Conservation (phyloP, 2,329 filamentous ascomycete species). For the Myriosclerotinia scirpicola region DNA sequence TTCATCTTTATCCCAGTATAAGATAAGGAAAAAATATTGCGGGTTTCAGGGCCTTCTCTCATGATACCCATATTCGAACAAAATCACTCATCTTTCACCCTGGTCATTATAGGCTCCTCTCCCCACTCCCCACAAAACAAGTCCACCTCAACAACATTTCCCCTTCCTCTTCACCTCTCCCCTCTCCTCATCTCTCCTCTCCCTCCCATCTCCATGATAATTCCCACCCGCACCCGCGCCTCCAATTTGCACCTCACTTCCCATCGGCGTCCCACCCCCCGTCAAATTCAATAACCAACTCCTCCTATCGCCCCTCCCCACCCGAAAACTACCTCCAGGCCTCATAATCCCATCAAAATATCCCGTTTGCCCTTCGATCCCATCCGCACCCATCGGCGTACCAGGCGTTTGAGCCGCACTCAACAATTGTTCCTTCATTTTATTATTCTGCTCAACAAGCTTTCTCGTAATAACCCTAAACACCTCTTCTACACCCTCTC, state of each 20-base stretch:
- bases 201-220: conserved; percentile 5
- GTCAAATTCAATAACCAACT: conserved; percentile 55
- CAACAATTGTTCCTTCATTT: conserved; percentile 50
- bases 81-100: background rate
- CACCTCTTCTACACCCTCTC: conserved; percentile 94
- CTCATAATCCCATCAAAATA: conserved; percentile 49
- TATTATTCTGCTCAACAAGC: conserved; percentile 69
- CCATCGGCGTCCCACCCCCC: background rate
- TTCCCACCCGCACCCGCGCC: background rate
- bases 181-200: background rate
- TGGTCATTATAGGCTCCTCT: background rate
- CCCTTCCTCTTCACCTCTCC: conserved; percentile 6
- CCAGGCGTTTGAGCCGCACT: conserved; percentile 50
- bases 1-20: background rate
- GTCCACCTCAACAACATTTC: conserved; percentile 12
- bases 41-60: no score
- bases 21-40: background rate
- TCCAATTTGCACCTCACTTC: conserved; percentile 5
- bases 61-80: background rate
- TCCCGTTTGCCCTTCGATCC: conserved; percentile 31
- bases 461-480: conserved; percentile 89
- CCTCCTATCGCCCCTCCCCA: conserved; percentile 57
- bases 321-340: conserved; percentile 58
- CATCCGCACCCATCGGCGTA: conserved; percentile 40
- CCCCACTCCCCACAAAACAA: no score